These are phyloP conservation scores for Gnomoniopsis smithogilvyi DNA, from an alignment of 2,329 filamentous ascomycete genomes.

Conservation along the genomic window DNA sequence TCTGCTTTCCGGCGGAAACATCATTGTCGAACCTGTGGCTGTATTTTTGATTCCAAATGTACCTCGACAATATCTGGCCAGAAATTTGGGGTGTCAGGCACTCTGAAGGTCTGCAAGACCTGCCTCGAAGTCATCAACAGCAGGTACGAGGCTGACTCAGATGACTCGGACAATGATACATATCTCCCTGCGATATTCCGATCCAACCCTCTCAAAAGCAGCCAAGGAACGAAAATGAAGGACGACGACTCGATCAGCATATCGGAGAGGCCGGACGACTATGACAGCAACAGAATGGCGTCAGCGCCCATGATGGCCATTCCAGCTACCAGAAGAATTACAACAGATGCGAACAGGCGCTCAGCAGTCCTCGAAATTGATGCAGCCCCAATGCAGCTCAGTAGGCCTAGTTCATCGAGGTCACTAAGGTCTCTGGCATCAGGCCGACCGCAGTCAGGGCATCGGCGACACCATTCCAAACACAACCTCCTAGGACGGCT, in stretches of 20 bases:
- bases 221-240: conserved; percentile 31
- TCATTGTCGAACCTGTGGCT: conserved; percentile 94
- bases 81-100: conserved; percentile 81
- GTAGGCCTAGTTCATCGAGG: conserved; percentile 88
- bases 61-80: conserved; percentile 86
- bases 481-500: conserved; percentile 78
- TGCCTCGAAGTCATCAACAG: conserved; percentile 90
- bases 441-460: conserved; percentile 72
- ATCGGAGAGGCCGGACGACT: conserved; percentile 39
- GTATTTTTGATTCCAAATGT: conserved; percentile 97
- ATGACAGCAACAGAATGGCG: conserved; percentile 50
- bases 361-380: conserved; percentile 92
- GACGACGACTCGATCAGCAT: conserved; percentile 38
- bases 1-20: conserved; percentile 94
- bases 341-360: conserved; percentile 65
- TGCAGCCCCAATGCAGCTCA: conserved; percentile 62
- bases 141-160: conserved; percentile 81
- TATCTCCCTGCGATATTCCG: conserved; percentile 65
- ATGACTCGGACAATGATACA: conserved; percentile 77
- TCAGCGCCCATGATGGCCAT: conserved; percentile 71
- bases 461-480: conserved; percentile 84
- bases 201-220: conserved; percentile 44
- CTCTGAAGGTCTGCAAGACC: conserved; percentile 85
- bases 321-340: conserved; percentile 60
- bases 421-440: conserved; percentile 74